Base-by-base conservation (phyloP, 139 green algal genomes). In the Chlamydomonas eustigma region DNA sequence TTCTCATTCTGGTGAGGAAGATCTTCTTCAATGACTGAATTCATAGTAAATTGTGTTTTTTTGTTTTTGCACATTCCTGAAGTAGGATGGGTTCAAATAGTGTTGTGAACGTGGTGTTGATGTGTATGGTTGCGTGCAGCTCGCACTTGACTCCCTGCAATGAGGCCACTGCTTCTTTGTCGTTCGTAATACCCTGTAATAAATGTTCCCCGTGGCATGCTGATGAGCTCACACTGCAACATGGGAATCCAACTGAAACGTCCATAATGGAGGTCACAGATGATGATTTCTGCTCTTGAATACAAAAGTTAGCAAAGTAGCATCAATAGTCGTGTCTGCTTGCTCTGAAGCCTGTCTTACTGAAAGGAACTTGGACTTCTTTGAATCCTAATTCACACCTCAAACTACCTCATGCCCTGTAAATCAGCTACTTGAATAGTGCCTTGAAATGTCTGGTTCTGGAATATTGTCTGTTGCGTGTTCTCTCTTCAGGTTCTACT, bases 401-500 rank as follows among this genome's bases (percentile, higher is more conserved):
- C n/a, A 8, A 4, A 30, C n/a, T 30, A 8, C 31, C 30, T 34
- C 30, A 6, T 3, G 8, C 30, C 4, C 3, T 8, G 58, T 35
- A 28, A 24, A 35, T 35, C 24, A 6, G 34, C 25, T 8, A 35
- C 25, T 6, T 70, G 58, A 28, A 70, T 8, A 28, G 18, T 34
- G 8, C 6, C 18, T 32, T 70, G 58, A 28, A 37, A 35, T 24
- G 24, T 22, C 28, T 70, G 58, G 58, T 22, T 70, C 8, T 8
- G 28, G 5, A 70, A 28, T 63, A 35, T 32, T 24, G 25, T 70
- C 25, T 34, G 6, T 34, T 70, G 6, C 24, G 6, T 37, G 58
- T 38, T 51, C 64, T 34, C 64, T 34, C 28, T 34, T 12, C 28
- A 74, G 68, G 68, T 74, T 63, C 68, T 74, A 74, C 68, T 74